These are phyloP conservation scores for Trypanosomatidae sp. DNA, from an alignment of 208 protist species.

Conservation along the genomic window DNA sequence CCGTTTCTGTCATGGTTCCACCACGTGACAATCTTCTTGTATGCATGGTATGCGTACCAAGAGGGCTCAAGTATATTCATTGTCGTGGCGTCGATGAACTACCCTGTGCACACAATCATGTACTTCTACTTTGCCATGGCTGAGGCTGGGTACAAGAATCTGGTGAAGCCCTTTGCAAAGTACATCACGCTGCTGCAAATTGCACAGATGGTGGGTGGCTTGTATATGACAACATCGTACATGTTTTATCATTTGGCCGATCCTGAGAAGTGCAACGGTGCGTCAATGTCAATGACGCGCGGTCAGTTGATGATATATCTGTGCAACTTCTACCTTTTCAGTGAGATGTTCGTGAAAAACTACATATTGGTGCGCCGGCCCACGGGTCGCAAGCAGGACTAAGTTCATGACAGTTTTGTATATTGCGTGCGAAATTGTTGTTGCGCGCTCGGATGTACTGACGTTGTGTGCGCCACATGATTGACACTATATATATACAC, in stretches of 20 bases:
- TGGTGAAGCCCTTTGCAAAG: conserved; percentile 67
- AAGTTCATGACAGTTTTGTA: too few species aligned
- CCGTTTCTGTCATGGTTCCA: conserved; percentile 87
- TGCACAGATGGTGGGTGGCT: conserved; percentile 88
- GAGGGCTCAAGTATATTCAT: conserved; percentile 35
- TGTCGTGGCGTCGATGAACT: conserved; percentile 85
- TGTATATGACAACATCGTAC: conserved; percentile 46
- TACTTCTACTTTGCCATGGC: conserved; percentile 91
- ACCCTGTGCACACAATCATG: conserved; percentile 92
- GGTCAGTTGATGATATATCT: conserved; percentile 82
- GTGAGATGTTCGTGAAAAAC: conserved; percentile 78
- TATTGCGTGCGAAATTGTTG: too few species aligned
- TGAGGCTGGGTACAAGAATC: conserved; percentile 40
- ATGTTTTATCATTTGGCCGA: conserved; percentile 16
- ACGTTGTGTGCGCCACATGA: too few species aligned
- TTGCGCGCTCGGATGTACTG: too few species aligned
- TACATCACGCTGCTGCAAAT: conserved; percentile 86
- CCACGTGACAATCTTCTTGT: conserved; percentile 86
- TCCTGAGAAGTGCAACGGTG: conserved; percentile 14
- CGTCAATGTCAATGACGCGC: conserved; percentile 17
- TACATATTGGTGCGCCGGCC: conserved; percentile 47
- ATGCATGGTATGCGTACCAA: conserved; percentile 76
- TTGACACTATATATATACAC: too few species aligned
- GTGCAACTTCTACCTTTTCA: conserved; percentile 90
- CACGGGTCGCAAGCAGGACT: conserved; percentile 2